phyloP scores from a whole-genome alignment of 495 filamentous ascomycete species.

The Xylaria longipes region DNA sequence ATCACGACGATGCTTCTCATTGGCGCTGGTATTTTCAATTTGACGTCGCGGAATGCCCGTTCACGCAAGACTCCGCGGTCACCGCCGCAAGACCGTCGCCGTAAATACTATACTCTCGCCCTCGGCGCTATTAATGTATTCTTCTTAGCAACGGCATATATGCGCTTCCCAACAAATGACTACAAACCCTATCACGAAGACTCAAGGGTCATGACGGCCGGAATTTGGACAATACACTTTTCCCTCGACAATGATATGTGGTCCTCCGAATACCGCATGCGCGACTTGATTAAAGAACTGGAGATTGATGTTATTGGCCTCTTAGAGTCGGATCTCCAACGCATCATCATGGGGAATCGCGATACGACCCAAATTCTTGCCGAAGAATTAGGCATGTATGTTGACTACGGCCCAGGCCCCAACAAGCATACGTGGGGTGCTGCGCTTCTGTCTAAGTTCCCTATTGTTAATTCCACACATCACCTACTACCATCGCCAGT shows the following conservation, averaged over 20 bases:
- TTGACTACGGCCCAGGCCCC: constrained; percentile 95
- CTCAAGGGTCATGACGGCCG: constrained; percentile 84
- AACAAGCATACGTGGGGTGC: constrained; percentile 99
- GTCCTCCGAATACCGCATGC: constrained; percentile 93
- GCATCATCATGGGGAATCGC: constrained; percentile 99
- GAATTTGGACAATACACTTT: constrained; percentile 99
- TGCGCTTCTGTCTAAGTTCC: constrained; percentile 94
- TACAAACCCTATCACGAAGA: constrained; percentile 89
- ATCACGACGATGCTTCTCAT: constrained; percentile 81
- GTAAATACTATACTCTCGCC: constrained; percentile 57
- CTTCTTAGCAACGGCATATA: constrained; percentile 79
- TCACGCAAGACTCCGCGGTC: constrained; percentile 23
- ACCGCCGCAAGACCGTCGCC: constrained; percentile 40
- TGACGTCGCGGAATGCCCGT: constrained; percentile 54
- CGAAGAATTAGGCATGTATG: constrained; percentile 97
- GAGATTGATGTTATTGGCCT: constrained; percentile 96
- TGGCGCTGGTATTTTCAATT: constrained; percentile 83
- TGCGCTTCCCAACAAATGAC: constrained; percentile 94
- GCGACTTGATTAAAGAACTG: constrained; percentile 87
- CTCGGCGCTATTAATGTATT: constrained; percentile 76
- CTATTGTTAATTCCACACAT: constrained; percentile 95
- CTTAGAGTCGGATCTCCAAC: constrained; percentile 91
- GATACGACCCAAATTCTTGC: constrained; percentile 95
- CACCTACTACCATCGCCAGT: constrained; percentile 92
- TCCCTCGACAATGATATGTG: constrained; percentile 99